Conservation (phyloP, 805 yeast species). For the Tanozyma kutaoensis region DNA sequence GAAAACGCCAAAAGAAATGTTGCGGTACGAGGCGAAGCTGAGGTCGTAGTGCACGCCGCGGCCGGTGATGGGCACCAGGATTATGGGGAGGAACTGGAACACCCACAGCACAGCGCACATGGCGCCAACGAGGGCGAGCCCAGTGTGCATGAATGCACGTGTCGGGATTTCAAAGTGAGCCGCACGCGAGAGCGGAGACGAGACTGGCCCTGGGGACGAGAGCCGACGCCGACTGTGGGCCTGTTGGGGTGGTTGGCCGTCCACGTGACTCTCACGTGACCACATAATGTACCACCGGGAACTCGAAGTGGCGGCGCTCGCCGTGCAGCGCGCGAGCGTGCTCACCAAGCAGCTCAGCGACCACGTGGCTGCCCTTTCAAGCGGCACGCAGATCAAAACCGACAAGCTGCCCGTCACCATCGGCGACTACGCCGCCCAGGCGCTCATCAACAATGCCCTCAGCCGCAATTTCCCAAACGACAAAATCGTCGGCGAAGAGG, state of each 20-base stretch:
- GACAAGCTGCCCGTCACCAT: slow-evolving; percentile 93
- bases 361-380: slow-evolving; percentile 6
- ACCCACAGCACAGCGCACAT: slow-evolving; percentile 16
- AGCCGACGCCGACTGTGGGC: too few relatives aligned
- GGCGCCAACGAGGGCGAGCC: slow-evolving; percentile 14
- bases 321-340: slow-evolving; percentile 77
- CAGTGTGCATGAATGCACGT: slow-evolving; percentile 13
- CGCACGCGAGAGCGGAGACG: too few relatives aligned
- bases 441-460: slow-evolving; percentile 77
- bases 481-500: slow-evolving; percentile 90
- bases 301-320: slow-evolving; percentile 69
- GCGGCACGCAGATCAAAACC: slow-evolving; percentile 50
- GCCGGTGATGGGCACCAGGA: slow-evolving; percentile 29
- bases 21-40: slow-evolving; percentile 16
- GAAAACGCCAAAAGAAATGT: slow-evolving; percentile 29
- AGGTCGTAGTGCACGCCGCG: slow-evolving; percentile 9
- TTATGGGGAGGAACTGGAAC: slow-evolving; percentile 25
- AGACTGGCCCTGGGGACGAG: too few relatives aligned
- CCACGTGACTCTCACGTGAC: too few relatives aligned
- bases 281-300: slow-evolving; percentile 39
- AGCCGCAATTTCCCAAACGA: slow-evolving; percentile 70
- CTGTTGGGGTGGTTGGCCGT: too few relatives aligned
- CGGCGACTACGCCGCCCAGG: slow-evolving; percentile 96
- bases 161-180: too few relatives aligned
- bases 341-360: slow-evolving; percentile 59